These are phyloP conservation scores for Alternaria triticimaculans DNA, from an alignment of 2,329 filamentous ascomycete species.

Conservation along the genomic window DNA sequence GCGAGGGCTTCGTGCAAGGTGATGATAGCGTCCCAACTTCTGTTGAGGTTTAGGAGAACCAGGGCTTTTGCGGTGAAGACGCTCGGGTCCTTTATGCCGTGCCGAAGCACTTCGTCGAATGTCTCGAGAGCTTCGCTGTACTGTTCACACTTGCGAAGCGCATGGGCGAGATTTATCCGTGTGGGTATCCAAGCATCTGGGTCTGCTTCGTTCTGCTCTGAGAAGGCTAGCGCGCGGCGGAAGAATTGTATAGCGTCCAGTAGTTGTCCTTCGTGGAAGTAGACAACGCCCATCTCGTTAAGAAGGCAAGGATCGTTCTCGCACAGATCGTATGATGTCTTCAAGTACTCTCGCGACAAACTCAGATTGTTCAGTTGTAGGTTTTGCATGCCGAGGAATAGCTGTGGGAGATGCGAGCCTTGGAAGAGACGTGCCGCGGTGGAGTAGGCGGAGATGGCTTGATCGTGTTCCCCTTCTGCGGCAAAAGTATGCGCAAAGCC, in stretches of 20 bases:
- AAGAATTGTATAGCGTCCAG: slow-evolving; percentile 80
- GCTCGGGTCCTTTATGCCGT: slow-evolving; percentile 78
- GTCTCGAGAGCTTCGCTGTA: slow-evolving; percentile 75
- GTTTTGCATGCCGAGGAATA: slow-evolving; percentile 98
- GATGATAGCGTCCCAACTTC: slow-evolving; percentile 77
- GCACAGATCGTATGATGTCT: slow-evolving; percentile 83
- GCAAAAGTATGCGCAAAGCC: slow-evolving; percentile 98
- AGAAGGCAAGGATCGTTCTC: slow-evolving; percentile 85
- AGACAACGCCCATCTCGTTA: slow-evolving; percentile 96
- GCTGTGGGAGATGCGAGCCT: slow-evolving; percentile 92
- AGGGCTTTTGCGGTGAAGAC: slow-evolving; percentile 85
- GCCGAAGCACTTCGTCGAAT: slow-evolving; percentile 86
- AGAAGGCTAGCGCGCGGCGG: slow-evolving; percentile 75
- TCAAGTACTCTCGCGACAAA: slow-evolving; percentile 91
- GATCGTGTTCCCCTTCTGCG: slow-evolving; percentile 95
- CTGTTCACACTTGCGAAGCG: slow-evolving; percentile 74
- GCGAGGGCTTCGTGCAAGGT: slow-evolving; percentile 85
- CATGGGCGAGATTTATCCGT: slow-evolving; percentile 87
- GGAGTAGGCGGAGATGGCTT: slow-evolving; percentile 96
- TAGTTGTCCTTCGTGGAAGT: slow-evolving; percentile 86
- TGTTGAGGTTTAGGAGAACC: slow-evolving; percentile 78
- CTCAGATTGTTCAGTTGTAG: slow-evolving; percentile 94
- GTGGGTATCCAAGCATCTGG: slow-evolving; percentile 82
- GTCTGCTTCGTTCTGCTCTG: slow-evolving; percentile 81
- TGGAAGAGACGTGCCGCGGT: slow-evolving; percentile 95